phyloP scores from a whole-genome alignment of 73 alveolate genomes.

The Tetrahymena malaccensis region DNA sequence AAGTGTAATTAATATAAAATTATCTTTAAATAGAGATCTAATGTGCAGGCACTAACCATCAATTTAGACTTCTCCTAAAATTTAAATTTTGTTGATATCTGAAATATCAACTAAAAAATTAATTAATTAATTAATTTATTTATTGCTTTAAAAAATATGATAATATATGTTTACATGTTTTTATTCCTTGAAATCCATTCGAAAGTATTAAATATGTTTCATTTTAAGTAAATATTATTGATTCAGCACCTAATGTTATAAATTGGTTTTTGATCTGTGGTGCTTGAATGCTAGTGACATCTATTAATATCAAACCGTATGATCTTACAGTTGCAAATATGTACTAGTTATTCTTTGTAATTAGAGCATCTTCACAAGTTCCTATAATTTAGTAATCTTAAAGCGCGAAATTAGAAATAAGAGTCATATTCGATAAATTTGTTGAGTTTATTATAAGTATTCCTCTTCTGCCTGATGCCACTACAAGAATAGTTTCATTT shows the following conservation, averaged over 20 bases:
- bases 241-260: neutral
- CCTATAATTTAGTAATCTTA: neutral
- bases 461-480: neutral
- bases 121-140: neutral
- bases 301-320: neutral
- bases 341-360: neutral
- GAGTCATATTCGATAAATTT: neutral
- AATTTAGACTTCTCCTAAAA: neutral
- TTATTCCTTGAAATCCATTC: neutral
- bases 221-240: neutral
- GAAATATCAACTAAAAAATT: neutral
- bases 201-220: neutral
- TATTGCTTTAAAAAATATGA: no score
- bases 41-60: neutral
- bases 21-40: neutral
- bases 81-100: neutral
- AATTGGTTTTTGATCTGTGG: neutral
- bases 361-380: neutral
- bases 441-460: neutral
- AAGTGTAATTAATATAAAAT: neutral
- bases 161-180: neutral
- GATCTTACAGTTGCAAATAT: neutral
- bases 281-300: neutral
- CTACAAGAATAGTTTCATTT: neutral
- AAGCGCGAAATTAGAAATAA: neutral